Evolutionary conservation across 192 early-diverging fungal genomes (phyloP), one percentile per base, ranked within the genome.

Genomic region (Chytriomyces hyalinus): DNA sequence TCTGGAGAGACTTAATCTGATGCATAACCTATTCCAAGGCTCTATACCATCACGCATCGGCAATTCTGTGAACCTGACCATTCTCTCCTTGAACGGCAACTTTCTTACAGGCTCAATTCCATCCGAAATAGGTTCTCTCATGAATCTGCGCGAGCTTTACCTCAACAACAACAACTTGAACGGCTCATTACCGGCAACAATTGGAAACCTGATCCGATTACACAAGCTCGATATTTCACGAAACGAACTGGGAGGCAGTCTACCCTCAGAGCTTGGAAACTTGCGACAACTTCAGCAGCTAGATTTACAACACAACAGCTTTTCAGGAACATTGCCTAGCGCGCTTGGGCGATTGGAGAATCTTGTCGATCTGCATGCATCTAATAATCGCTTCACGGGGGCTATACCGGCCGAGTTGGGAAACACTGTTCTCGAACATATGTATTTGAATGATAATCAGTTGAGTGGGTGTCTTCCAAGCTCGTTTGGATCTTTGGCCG

Each of bases 1-100:
- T 15, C 59, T 80, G 8, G 46, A 73, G 15, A 36, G 47, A 1
- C 67, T 80, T 26, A 28, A 75, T 26, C 50, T 80, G n/a, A 48
- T 20, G 15, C 50, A 67, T 57, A 80, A 75, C 66, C 15, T 28
- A 15, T 49, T 80, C 5, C 45, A 64, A 11, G 72, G 49, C 44
- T 9, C 17, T 9, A 71, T 71, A 10, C 69, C 69, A 24, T 20
- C 11, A 10, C 1, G 8, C 8, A 15, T 67, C 11, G 6, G 26
- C 6, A 67, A 26, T 15, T 17, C 47, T n/a, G 15, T 44, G 22
- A 67, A 28, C 11, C 15, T 67, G 15, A 67, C 24, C 2, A 46
- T 10, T 3, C 17, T 70, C 15, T 70, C 11, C 8, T 26, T 70
- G 17, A 53, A 70, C 26, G 22, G 22, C 11, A 67, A 67, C 26